Evolutionary conservation across 148 eudicot genomes (phyloP).

Genomic region (Amaranthus palmeri): DNA sequence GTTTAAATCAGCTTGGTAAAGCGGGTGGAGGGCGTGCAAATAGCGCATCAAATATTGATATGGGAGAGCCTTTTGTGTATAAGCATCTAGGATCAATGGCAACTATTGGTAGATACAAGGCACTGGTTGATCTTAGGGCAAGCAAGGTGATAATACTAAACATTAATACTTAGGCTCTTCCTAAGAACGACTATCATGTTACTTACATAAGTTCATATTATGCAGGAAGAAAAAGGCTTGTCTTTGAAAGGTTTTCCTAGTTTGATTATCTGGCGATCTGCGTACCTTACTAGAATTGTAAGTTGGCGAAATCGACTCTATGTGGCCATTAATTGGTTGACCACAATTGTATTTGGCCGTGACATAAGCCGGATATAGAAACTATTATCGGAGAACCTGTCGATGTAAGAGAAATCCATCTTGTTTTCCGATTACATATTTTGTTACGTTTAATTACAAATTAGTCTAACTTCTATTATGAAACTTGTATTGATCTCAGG

Average conservation of each 20-base stretch:
- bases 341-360: constrained; percentile 88
- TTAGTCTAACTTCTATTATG: neutral
- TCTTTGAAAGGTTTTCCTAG: constrained; percentile 79
- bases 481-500: neutral
- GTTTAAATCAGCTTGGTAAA: constrained; percentile 64
- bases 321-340: constrained; percentile 87
- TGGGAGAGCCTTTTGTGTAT: constrained; percentile 74
- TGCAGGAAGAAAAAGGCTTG: constrained; percentile 78
- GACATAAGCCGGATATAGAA: constrained; percentile 74
- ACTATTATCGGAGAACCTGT: neutral
- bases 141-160: constrained; percentile 59
- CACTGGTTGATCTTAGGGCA: constrained; percentile 89
- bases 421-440: neutral
- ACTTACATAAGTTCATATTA: constrained; percentile 5
- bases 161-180: neutral
- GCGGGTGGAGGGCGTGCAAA: constrained; percentile 77
- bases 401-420: constrained; percentile 12
- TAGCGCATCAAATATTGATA: constrained; percentile 43
- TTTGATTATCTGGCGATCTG: constrained; percentile 95
- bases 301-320: constrained; percentile 98
- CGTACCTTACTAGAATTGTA: constrained; percentile 85
- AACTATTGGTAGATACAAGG: constrained; percentile 91
- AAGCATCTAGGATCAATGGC: constrained; percentile 97
- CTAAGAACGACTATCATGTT: neutral
- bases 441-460: neutral